These are phyloP conservation scores for Fraxinus floribunda DNA, from an alignment of 305 asterid genomes.

Conservation along the genomic window DNA sequence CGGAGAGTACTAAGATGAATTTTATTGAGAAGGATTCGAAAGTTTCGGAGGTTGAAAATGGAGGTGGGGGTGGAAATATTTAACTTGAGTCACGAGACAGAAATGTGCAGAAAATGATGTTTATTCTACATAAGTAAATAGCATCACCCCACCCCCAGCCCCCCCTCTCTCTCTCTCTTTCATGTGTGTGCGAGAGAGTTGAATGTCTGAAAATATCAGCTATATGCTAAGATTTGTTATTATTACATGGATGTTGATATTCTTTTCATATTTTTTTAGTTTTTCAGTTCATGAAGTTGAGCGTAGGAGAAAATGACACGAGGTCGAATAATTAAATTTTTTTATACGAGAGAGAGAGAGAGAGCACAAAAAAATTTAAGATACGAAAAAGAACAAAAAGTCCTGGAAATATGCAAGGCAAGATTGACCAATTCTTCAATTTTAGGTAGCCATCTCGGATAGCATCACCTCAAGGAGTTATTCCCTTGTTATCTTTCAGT, in stretches of 20 bases:
- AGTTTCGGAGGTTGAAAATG: neutral
- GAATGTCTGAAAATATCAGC: conserved; percentile 23
- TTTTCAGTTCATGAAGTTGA: conserved; percentile 18
- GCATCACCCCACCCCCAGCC: neutral
- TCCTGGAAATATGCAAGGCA: neutral
- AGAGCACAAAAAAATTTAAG: neutral
- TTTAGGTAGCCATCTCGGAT: neutral
- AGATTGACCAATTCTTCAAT: neutral
- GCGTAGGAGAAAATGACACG: conserved; percentile 28
- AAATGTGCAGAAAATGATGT: conserved; percentile 62
- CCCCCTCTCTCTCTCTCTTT: neutral
- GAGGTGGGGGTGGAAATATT: neutral
- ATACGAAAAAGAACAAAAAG: neutral
- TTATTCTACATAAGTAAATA: conserved; percentile 3
- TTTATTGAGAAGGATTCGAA: neutral
- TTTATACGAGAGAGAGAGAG: neutral
- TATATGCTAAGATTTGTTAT: conserved; percentile 53
- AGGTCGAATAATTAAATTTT: neutral
- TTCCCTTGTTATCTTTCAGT: neutral
- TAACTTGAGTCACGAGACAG: conserved; percentile 12
- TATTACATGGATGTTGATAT: conserved; percentile 25
- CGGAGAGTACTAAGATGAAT: conserved; percentile 35
- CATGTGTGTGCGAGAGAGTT: neutral
- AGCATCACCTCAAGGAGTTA: neutral
- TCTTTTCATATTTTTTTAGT: neutral